Percentiles rank a stretch among this genome's conserved stretches.
Evolutionary conservation across 768 basidiomycete genomes (phyloP).

Genomic region (Rubroboletus pulcherrimus): DNA sequence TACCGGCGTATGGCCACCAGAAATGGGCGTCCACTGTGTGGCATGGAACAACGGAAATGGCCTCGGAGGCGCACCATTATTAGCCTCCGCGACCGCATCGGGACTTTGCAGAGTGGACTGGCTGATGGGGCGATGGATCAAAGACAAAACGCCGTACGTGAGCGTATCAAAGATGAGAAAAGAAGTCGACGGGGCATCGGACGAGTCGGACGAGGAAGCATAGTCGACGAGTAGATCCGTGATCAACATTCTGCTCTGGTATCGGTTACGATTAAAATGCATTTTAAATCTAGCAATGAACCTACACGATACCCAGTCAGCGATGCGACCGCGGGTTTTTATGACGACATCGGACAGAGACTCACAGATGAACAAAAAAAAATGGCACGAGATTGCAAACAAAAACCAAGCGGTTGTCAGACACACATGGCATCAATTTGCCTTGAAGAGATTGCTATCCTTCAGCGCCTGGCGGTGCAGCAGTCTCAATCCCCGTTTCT

Average conservation of each 20-base stretch:
- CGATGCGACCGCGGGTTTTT: background rate
- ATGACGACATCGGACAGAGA: background rate
- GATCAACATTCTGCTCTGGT: no score
- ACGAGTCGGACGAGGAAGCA: conserved; percentile 31
- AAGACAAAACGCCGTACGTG: conserved; percentile 62
- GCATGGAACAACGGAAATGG: conserved; percentile 81
- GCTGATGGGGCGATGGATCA: conserved; percentile 70
- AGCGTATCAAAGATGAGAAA: conserved; percentile 57
- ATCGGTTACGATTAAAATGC: background rate
- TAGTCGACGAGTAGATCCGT: background rate
- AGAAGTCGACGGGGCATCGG: conserved; percentile 46
- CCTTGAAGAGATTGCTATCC: conserved; percentile 83
- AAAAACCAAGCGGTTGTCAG: background rate
- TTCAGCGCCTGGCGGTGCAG: conserved; percentile 69
- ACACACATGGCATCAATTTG: conserved; percentile 44
- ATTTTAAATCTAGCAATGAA: background rate
- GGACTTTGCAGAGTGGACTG: conserved; percentile 87
- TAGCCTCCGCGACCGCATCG: conserved; percentile 79
- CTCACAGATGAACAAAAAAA: background rate
- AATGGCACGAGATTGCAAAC: no score
- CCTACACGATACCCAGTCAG: background rate
- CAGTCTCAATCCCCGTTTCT: conserved; percentile 52
- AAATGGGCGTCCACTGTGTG: conserved; percentile 74
- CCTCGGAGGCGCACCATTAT: conserved; percentile 49
- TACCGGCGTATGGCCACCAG: conserved; percentile 73